These are phyloP conservation scores for Arthrobotrys iridis DNA, from an alignment of 2,329 filamentous ascomycete genomes.

Conservation along the genomic window DNA sequence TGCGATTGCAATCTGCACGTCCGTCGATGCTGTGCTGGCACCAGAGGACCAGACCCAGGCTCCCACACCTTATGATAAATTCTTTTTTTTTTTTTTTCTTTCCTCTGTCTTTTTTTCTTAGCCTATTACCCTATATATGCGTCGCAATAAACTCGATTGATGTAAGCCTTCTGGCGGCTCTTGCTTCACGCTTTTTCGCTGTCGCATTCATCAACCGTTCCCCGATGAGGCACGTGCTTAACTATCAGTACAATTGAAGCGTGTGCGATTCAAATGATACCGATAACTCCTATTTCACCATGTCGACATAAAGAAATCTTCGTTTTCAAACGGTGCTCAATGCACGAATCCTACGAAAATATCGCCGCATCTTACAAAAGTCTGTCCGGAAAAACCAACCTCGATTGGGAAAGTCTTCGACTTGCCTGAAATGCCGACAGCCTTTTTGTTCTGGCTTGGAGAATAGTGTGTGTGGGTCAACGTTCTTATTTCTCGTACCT, in stretches of 20 bases:
- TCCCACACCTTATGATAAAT: conserved; percentile 20
- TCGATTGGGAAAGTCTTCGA: conserved; percentile 25
- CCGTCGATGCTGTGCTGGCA: conserved; percentile 46
- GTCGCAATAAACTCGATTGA: background rate
- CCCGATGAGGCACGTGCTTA: conserved; percentile 34
- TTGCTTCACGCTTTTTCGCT: background rate
- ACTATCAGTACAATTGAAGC: conserved; percentile 29
- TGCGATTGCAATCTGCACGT: conserved; percentile 16
- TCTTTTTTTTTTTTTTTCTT: conserved; percentile 31
- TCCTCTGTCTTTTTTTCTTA: conserved; percentile 14
- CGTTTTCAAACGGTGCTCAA: conserved; percentile 22
- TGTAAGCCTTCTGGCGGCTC: background rate
- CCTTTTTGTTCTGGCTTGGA: background rate
- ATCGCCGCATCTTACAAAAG: conserved; percentile 18
- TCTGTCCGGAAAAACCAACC: conserved; percentile 10
- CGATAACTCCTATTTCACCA: conserved; percentile 15
- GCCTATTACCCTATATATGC: no score
- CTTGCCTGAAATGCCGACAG: conserved; percentile 35
- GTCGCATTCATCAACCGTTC: conserved; percentile 51
- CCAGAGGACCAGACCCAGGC: conserved; percentile 27
- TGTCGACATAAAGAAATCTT: background rate
- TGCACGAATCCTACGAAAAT: conserved; percentile 29
- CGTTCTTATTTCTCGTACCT: conserved; percentile 50
- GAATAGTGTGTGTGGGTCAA: conserved; percentile 19
- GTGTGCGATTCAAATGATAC: conserved; percentile 50